phyloP scores from a whole-genome alignment of 2,329 filamentous ascomycete species.

The Fusarium duplospermum region DNA sequence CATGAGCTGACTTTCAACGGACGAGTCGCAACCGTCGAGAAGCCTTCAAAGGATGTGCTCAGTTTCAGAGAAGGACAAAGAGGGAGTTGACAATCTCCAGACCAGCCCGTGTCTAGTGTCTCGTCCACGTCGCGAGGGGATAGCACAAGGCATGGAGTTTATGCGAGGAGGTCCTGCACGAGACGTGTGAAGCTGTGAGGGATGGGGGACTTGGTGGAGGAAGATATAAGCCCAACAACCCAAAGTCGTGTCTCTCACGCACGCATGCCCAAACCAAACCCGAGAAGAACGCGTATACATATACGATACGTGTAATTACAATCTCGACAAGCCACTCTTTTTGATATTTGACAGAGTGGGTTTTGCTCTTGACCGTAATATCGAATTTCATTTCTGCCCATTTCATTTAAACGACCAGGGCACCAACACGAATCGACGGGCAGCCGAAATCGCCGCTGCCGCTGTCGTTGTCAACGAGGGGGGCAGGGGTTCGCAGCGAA shows the following conservation, averaged over 20 bases:
- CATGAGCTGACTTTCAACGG: not conserved
- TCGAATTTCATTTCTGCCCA: not conserved
- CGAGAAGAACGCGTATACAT: not conserved
- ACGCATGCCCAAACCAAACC: not conserved
- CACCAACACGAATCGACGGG: conserved; percentile 1
- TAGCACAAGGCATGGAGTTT: conserved; percentile 18
- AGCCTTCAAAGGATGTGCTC: not conserved
- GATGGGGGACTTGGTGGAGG: conserved; percentile 4
- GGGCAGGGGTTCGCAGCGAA: conserved; percentile 21
- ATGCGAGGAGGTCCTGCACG: conserved; percentile 29
- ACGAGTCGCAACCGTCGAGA: conserved; percentile 1
- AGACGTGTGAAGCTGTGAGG: conserved; percentile 9
- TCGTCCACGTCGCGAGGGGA: conserved; percentile 9
- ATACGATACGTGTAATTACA: not conserved
- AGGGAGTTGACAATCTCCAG: not conserved
- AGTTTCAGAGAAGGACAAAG: conserved; percentile 5
- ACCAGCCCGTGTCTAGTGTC: conserved; percentile 6
- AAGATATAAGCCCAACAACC: conserved; percentile 22
- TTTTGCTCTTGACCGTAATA: not conserved
- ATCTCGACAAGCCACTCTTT: not conserved
- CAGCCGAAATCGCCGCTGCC: not conserved
- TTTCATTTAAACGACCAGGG: not conserved
- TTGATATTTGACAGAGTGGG: not conserved
- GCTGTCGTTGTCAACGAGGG: not conserved
- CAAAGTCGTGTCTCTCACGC: not conserved